These are phyloP conservation scores for Calocera cornea DNA, from an alignment of 768 basidiomycete species.

Conservation along the genomic window DNA sequence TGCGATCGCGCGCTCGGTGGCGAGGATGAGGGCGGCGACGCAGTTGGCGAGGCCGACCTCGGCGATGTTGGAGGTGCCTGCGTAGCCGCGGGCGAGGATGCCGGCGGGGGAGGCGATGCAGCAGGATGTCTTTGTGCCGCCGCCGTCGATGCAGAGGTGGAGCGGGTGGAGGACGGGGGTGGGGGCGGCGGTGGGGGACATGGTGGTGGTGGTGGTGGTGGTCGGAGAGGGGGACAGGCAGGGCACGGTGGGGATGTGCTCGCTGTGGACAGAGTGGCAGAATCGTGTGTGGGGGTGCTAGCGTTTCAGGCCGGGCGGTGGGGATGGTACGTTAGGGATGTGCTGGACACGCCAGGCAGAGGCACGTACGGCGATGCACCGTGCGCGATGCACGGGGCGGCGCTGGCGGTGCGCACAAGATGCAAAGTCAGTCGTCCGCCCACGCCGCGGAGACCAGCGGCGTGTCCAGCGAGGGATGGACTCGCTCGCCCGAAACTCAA, in stretches of 20 bases:
- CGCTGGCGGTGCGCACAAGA: no score
- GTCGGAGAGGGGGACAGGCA: background rate
- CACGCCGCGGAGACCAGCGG: no score
- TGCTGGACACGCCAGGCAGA: no score
- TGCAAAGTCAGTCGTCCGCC: no score
- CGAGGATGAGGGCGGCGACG: constrained; percentile 36
- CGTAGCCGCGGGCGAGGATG: constrained; percentile 51
- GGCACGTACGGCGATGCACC: no score
- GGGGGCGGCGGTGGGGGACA: background rate
- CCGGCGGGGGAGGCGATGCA: constrained; percentile 49
- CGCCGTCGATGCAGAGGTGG: constrained; percentile 76
- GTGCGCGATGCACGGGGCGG: no score
- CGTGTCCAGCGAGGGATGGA: no score
- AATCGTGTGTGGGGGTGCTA: no score
- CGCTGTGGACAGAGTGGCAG: background rate
- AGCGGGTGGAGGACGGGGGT: constrained; percentile 18
- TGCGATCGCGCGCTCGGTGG: constrained; percentile 40
- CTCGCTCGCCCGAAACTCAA: no score
- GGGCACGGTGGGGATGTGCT: background rate
- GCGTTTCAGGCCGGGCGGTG: no score
- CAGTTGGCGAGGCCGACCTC: constrained; percentile 58
- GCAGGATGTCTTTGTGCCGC: constrained; percentile 76
- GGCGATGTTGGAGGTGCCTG: constrained; percentile 76
- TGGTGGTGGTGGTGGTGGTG: background rate
- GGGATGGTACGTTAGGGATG: background rate